phyloP scores from a whole-genome alignment of 169 alveolate genomes.

The Eimeria praecox region DNA sequence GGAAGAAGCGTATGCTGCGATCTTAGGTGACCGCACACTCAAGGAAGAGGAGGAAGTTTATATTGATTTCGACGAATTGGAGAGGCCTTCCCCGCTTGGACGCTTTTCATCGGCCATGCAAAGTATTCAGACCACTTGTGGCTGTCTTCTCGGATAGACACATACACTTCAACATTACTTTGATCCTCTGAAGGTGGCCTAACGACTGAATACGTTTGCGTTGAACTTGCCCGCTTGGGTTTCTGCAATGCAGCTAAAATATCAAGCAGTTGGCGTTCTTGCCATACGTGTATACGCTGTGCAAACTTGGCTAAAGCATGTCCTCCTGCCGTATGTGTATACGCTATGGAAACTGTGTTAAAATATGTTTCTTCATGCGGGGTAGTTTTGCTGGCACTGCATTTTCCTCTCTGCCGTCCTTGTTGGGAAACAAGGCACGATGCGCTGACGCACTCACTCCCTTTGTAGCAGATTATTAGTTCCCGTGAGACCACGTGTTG shows the following conservation, averaged over 20 bases:
- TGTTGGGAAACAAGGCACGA: neutral
- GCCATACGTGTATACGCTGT: neutral
- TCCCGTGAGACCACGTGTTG: neutral
- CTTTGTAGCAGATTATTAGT: neutral
- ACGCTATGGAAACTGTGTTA: neutral
- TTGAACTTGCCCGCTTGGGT: neutral
- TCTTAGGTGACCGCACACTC: conserved; percentile 53
- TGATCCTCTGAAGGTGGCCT: neutral
- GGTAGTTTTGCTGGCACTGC: neutral
- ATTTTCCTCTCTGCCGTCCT: neutral
- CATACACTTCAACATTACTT: neutral
- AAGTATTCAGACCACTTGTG: conserved; percentile 42
- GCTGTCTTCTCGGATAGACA: conserved; percentile 56
- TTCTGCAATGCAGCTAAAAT: neutral
- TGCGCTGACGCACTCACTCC: neutral
- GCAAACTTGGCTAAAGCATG: too few relatives aligned
- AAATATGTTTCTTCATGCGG: neutral
- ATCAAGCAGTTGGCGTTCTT: neutral
- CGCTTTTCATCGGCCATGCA: conserved; percentile 53
- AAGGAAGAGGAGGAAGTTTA: conserved; percentile 48
- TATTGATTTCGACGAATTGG: conserved; percentile 69
- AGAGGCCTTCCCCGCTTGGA: conserved; percentile 27
- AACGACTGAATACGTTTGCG: conserved; percentile 1
- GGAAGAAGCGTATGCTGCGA: conserved; percentile 29
- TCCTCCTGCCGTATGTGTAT: too few relatives aligned